phyloP scores from a whole-genome alignment of 2,329 filamentous ascomycete species.

The Fusarium sp. region DNA sequence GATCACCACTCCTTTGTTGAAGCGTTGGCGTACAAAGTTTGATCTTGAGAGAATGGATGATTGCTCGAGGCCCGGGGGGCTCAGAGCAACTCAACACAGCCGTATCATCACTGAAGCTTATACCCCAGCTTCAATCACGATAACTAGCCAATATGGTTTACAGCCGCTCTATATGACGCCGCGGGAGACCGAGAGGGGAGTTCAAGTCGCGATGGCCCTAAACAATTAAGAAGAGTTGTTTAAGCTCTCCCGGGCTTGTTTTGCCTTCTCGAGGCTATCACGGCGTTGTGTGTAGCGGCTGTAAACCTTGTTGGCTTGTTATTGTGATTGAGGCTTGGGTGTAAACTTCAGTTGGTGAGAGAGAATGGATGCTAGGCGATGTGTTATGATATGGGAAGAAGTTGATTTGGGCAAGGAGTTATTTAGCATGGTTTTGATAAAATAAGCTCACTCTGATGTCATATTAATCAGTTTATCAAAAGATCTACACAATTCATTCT shows the following conservation, averaged over 20 bases:
- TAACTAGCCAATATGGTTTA: no score
- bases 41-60: not conserved
- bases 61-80: not conserved
- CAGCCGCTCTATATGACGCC: no score
- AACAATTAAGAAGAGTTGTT: no score
- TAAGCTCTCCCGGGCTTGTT: no score
- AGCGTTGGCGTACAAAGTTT: slow-evolving; percentile 26
- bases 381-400: not conserved
- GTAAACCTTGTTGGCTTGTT: no score
- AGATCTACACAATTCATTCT: not conserved
- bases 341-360: not conserved
- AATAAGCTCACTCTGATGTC: not conserved
- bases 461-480: not conserved
- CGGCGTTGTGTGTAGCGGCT: no score
- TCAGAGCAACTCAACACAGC: not conserved
- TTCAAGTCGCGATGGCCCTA: no score
- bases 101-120: not conserved
- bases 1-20: slow-evolving; percentile 23
- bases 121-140: no score
- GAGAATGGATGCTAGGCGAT: not conserved
- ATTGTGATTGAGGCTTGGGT: not conserved
- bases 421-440: not conserved
- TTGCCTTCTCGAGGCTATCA: no score
- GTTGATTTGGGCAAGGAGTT: not conserved
- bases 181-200: no score